phyloP scores from a whole-genome alignment of 306 rosid genomes.

The Carpinus fangiana region DNA sequence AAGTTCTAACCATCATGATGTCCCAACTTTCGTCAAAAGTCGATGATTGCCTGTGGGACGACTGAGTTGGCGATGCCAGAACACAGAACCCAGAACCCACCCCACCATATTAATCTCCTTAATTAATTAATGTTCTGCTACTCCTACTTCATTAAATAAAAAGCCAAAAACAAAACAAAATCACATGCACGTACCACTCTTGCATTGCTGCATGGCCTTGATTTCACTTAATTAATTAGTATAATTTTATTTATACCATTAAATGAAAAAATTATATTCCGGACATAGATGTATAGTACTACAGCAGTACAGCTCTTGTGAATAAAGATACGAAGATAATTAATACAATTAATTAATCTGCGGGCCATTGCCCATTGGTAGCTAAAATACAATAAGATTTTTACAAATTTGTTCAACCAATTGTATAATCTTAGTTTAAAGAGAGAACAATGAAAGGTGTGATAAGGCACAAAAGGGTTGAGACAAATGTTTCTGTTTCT shows the following conservation, averaged over 20 bases:
- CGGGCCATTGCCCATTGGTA: neutral
- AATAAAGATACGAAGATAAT: neutral
- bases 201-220: no score
- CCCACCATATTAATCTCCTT: no score
- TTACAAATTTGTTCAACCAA: neutral
- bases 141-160: no score
- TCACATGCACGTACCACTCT: no score
- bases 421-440: neutral
- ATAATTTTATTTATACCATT: no score
- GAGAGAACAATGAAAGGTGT: neutral
- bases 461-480: neutral
- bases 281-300: no score
- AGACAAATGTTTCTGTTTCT: neutral
- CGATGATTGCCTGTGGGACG: conserved; percentile 29
- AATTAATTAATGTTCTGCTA: no score
- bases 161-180: no score
- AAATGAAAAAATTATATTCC: no score
- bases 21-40: conserved; percentile 34
- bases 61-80: neutral
- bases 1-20: conserved; percentile 52
- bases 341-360: neutral
- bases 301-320: neutral
- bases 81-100: neutral
- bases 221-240: no score
- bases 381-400: neutral